Evolutionary conservation across 2,329 filamentous ascomycete species (phyloP).

Genomic region (Diaporthe sp.): DNA sequence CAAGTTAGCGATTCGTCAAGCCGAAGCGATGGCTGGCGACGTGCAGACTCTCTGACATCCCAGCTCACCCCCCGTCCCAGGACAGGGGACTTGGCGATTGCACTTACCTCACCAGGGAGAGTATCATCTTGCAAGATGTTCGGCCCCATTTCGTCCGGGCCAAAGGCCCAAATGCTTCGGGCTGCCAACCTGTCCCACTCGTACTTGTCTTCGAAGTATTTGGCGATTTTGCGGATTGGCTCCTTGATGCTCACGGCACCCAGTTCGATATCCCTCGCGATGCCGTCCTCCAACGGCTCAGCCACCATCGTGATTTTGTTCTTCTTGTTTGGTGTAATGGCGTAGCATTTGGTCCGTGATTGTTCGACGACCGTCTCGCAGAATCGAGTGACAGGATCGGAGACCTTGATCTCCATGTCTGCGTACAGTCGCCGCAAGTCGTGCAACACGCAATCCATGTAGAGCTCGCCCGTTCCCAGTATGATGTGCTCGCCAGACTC

Average conservation of each 20-base stretch:
- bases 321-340: conserved; percentile 98
- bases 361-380: conserved; percentile 98
- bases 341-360: conserved; percentile 97
- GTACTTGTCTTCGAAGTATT: conserved; percentile 97
- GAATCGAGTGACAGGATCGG: conserved; percentile 96
- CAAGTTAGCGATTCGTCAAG: conserved; percentile 35
- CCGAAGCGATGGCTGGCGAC: neutral
- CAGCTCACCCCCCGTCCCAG: neutral
- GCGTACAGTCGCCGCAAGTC: conserved; percentile 94
- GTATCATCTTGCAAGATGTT: conserved; percentile 99
- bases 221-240: conserved; percentile 91
- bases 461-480: conserved; percentile 95
- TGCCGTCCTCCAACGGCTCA: conserved; percentile 93
- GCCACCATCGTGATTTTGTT: conserved; percentile 99
- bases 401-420: conserved; percentile 99
- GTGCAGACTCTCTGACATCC: conserved; percentile 31
- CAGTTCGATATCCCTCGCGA: conserved; percentile 93
- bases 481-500: conserved; percentile 97
- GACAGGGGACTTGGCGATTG: conserved; percentile 12
- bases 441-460: conserved; percentile 99
- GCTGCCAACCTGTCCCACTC: conserved; percentile 96
- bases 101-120: conserved; percentile 82
- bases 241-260: conserved; percentile 93
- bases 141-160: conserved; percentile 92
- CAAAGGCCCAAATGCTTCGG: conserved; percentile 98